Evolutionary conservation across 768 basidiomycete genomes (phyloP).

Genomic region (Phaeotremella fagi): DNA sequence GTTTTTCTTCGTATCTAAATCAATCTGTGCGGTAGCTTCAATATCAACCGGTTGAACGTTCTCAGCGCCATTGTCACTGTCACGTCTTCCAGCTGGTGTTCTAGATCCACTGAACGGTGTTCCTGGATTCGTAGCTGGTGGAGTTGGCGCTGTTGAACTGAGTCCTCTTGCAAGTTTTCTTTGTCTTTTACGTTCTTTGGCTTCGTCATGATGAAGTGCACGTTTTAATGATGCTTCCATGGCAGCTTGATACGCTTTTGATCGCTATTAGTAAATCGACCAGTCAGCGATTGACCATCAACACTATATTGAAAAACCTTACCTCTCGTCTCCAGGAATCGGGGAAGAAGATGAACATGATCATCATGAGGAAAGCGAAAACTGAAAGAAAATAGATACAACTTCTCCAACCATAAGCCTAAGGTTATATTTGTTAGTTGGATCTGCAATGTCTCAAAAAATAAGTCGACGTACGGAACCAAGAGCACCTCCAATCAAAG

Average conservation of each 20-base stretch:
- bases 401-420: constrained; percentile 69
- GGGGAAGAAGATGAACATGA: constrained; percentile 64
- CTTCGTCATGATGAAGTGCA: constrained; percentile 29
- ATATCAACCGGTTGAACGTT: neutral
- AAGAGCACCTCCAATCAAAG: constrained; percentile 33
- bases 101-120: constrained; percentile 4
- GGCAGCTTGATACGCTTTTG: constrained; percentile 68
- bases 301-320: neutral
- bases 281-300: neutral
- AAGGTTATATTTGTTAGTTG: constrained; percentile 56
- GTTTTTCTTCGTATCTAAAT: constrained; percentile 22
- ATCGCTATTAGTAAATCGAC: constrained; percentile 53
- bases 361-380: constrained; percentile 56
- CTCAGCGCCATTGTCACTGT: neutral
- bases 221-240: constrained; percentile 52
- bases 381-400: constrained; percentile 77
- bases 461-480: constrained; percentile 21
- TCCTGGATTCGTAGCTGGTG: constrained; percentile 21
- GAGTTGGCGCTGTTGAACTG: constrained; percentile 27
- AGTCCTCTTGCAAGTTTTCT: constrained; percentile 28
- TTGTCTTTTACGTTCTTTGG: constrained; percentile 28
- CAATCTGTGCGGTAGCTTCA: constrained; percentile 1
- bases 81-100: neutral
- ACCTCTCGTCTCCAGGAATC: constrained; percentile 74
- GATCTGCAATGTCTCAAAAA: neutral